Conservation (phyloP, 768 basidiomycete genomes). For the Russula lepida region DNA sequence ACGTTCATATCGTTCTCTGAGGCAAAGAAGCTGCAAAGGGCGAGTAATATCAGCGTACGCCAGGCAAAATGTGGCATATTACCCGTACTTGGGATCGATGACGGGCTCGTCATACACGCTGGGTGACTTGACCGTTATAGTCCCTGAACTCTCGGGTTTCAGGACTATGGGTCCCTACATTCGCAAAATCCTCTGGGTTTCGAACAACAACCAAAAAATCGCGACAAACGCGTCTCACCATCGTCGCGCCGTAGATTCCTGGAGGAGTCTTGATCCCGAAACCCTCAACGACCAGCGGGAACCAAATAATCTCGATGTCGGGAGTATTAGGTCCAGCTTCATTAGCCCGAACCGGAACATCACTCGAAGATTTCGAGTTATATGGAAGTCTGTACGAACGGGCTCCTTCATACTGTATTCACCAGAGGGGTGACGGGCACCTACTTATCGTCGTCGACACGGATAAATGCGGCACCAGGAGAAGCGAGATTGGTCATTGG, state of each 20-base stretch:
- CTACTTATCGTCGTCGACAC: conserved; percentile 15
- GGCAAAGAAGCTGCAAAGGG: conserved; percentile 12
- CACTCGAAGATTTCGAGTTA: conserved; percentile 2
- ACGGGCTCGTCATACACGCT: conserved; percentile 10
- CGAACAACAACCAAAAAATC: not conserved
- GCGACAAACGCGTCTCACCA: not conserved
- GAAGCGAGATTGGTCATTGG: conserved; percentile 10
- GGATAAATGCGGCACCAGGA: conserved; percentile 17
- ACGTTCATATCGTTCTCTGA: conserved; percentile 16
- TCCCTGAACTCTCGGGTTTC: conserved; percentile 18
- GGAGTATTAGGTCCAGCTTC: conserved; percentile 13
- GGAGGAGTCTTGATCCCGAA: not conserved
- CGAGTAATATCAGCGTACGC: not conserved
- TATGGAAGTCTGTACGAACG: conserved; percentile 6
- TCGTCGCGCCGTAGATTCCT: conserved; percentile 5
- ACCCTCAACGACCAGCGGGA: conserved; percentile 7
- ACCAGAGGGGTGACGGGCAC: not conserved
- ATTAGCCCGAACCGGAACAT: conserved; percentile 3
- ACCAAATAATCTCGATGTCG: conserved; percentile 15
- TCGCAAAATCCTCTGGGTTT: not conserved
- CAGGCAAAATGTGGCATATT: not conserved
- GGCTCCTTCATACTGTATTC: not conserved
- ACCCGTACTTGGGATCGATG: conserved; percentile 18
- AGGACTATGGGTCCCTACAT: conserved; percentile 4
- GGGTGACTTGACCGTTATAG: conserved; percentile 6